phyloP scores from a whole-genome alignment of 768 basidiomycete species.

The Russula sp. region DNA sequence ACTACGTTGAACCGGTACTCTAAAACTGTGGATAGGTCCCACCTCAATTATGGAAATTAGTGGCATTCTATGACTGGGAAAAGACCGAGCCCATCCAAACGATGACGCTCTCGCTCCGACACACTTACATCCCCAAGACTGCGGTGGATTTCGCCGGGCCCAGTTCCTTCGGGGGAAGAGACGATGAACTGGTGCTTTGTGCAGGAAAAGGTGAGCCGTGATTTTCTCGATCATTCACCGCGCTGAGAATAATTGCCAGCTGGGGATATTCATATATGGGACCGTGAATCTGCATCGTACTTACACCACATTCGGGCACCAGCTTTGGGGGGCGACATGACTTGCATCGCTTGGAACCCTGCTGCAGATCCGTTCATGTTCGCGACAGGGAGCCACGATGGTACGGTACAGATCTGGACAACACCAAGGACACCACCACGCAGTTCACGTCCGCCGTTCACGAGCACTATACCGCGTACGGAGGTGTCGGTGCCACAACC shows the following conservation, averaged over 20 bases:
- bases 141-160: constrained; percentile 71
- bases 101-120: constrained; percentile 39
- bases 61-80: constrained; percentile 48
- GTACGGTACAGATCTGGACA: constrained; percentile 70
- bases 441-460: not conserved
- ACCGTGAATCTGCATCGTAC: constrained; percentile 67
- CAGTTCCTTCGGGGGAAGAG: constrained; percentile 76
- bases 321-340: constrained; percentile 55
- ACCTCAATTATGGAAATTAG: constrained; percentile 73
- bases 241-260: constrained; percentile 35
- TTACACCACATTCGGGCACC: constrained; percentile 66
- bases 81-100: constrained; percentile 33
- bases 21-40: constrained; percentile 42
- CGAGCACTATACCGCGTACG: constrained; percentile 3
- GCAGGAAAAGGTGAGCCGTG: constrained; percentile 57
- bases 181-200: constrained; percentile 73
- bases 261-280: constrained; percentile 84
- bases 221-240: not conserved
- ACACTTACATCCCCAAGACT: constrained; percentile 68
- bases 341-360: constrained; percentile 78
- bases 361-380: constrained; percentile 58
- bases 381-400: constrained; percentile 74
- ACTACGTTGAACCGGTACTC: not conserved
- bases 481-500: not conserved
- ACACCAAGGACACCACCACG: not conserved